Conservation (phyloP, 208 protist species). For the Leishmania amazonensis region DNA sequence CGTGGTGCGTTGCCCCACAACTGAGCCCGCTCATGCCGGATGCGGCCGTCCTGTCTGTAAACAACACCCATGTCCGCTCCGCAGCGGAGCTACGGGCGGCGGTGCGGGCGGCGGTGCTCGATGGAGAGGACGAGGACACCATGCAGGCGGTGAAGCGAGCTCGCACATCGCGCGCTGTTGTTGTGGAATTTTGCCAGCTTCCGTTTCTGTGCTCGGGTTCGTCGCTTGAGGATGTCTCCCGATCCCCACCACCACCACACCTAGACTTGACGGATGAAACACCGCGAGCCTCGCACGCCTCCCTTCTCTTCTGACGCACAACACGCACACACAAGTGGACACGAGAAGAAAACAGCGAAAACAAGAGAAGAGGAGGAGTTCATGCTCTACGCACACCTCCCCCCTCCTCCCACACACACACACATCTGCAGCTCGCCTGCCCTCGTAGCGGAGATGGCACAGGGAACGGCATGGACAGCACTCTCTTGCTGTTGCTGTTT, state of each 20-base stretch:
- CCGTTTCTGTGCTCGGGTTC: background rate
- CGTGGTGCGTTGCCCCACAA: slow-evolving; percentile 26
- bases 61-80: slow-evolving; percentile 25
- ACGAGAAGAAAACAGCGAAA: background rate
- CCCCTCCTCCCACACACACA: too few relatives aligned
- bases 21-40: slow-evolving; percentile 25
- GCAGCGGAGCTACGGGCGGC: slow-evolving; percentile 32
- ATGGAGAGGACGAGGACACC: background rate
- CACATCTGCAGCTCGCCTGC: too few relatives aligned
- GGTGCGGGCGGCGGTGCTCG: slow-evolving; percentile 11
- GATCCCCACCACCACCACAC: background rate
- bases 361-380: too few relatives aligned
- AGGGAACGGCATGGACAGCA: background rate
- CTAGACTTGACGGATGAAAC: background rate
- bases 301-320: background rate
- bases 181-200: slow-evolving; percentile 19
- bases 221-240: background rate
- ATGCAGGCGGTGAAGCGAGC: slow-evolving; percentile 16
- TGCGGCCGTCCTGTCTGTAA: slow-evolving; percentile 39
- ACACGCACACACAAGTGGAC: background rate
- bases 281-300: background rate
- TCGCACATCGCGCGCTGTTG: slow-evolving; percentile 9
- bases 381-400: too few relatives aligned
- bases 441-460: too few relatives aligned
- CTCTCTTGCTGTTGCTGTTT: background rate